Percentiles rank a stretch among this genome's conserved stretches.
phyloP scores from a whole-genome alignment of 2,329 filamentous ascomycete genomes.

The Phialemoniopsis sp. region DNA sequence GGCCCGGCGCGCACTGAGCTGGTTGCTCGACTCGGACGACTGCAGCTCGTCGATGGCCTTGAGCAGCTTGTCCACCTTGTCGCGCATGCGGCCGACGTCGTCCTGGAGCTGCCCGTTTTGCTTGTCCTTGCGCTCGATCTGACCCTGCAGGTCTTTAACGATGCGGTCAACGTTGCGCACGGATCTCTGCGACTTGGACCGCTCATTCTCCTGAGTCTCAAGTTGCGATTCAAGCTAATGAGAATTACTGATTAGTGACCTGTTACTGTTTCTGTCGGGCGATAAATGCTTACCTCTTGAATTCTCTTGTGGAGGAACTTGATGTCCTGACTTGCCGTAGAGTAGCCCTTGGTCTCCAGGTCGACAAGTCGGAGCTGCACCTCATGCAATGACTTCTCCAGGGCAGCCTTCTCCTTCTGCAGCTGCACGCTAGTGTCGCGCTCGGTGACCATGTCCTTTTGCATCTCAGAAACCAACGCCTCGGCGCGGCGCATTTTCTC shows the following conservation, averaged over 20 bases:
- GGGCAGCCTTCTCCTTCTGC: conserved; percentile 81
- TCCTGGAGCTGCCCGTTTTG: conserved; percentile 76
- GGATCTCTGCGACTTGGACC: conserved; percentile 77
- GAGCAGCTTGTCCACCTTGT: conserved; percentile 87
- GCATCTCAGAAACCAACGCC: conserved; percentile 79
- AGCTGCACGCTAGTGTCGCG: conserved; percentile 77
- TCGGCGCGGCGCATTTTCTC: conserved; percentile 97
- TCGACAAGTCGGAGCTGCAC: conserved; percentile 86
- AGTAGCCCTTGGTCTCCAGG: conserved; percentile 95
- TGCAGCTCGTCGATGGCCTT: conserved; percentile 92
- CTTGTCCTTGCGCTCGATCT: conserved; percentile 92
- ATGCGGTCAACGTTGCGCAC: conserved; percentile 90
- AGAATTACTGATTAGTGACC: conserved; percentile 5
- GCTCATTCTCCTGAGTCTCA: conserved; percentile 75
- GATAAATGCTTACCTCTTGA: conserved; percentile 91
- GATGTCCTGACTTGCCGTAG: conserved; percentile 89
- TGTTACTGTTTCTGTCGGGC: too few species aligned
- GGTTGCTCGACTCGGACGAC: conserved; percentile 74
- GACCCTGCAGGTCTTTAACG: conserved; percentile 87
- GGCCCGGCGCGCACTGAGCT: conserved; percentile 77
- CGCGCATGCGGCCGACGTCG: conserved; percentile 78
- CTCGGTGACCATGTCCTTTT: conserved; percentile 86
- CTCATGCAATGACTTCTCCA: conserved; percentile 90
- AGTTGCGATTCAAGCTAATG: conserved; percentile 79
- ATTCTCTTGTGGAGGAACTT: conserved; percentile 92